A percentile compares a stretch with the other conserved stretches of the same genome.
Conservation (phyloP, 1,284 basidiomycete species). For the Wolfiporia cocos region DNA sequence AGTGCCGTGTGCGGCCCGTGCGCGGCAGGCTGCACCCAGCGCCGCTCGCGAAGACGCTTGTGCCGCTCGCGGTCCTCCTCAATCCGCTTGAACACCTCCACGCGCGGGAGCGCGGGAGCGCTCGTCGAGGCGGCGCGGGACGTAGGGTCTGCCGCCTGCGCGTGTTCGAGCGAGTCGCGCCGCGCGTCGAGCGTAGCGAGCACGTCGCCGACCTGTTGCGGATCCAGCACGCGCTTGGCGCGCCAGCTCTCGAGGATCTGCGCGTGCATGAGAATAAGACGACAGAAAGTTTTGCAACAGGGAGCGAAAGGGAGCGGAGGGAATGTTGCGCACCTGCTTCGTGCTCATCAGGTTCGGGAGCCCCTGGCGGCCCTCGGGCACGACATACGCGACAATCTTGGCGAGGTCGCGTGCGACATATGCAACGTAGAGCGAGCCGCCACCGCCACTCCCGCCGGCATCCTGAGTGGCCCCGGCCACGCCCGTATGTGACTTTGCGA, state of each 20-base stretch:
- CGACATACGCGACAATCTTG: constrained; percentile 76
- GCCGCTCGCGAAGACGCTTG: constrained; percentile 85
- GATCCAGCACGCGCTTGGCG: constrained; percentile 77
- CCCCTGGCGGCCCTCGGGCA: constrained; percentile 77
- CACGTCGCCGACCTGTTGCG: constrained; percentile 67
- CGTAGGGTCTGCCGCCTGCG: constrained; percentile 19
- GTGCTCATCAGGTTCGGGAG: constrained; percentile 82
- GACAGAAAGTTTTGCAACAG: background rate
- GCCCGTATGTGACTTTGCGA: constrained; percentile 52
- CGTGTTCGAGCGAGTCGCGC: constrained; percentile 25
- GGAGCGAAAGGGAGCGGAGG: background rate
- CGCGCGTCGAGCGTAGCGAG: constrained; percentile 44
- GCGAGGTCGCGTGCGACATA: constrained; percentile 70
- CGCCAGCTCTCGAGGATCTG: constrained; percentile 88
- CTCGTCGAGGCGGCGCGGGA: constrained; percentile 23
- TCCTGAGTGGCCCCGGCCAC: constrained; percentile 38
- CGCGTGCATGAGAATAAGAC: background rate
- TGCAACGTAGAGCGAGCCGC: constrained; percentile 61
- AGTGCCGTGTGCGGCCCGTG: constrained; percentile 38
- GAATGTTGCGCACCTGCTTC: constrained; percentile 54
- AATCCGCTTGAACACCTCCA: constrained; percentile 82
- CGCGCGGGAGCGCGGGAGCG: constrained; percentile 53
- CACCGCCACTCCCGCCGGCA: constrained; percentile 28
- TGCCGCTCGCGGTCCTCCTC: constrained; percentile 95
- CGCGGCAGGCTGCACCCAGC: constrained; percentile 83